Conservation (phyloP, 805 yeast genomes). For the Saturnispora quitensis region DNA sequence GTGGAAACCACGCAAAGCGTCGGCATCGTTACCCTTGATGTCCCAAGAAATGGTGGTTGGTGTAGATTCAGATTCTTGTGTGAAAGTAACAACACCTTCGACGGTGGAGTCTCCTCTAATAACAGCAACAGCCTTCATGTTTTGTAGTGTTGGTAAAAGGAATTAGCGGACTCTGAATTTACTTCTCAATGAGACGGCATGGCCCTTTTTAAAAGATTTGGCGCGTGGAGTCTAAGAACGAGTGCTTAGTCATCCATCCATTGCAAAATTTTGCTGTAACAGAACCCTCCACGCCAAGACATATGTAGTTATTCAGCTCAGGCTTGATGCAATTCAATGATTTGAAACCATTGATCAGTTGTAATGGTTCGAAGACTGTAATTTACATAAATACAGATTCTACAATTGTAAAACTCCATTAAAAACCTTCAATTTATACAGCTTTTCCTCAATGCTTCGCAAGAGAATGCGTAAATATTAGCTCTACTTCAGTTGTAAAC, state of each 20-base stretch:
- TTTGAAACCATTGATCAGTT: too few relatives aligned
- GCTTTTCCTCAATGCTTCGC: too few relatives aligned
- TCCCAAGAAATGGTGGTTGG: slow-evolving; percentile 87
- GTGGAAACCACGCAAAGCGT: slow-evolving; percentile 95
- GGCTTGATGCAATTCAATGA: too few relatives aligned
- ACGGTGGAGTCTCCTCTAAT: slow-evolving; percentile 92
- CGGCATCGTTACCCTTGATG: slow-evolving; percentile 79
- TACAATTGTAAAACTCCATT: too few relatives aligned
- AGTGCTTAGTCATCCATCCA: neutral
- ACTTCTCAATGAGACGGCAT: neutral
- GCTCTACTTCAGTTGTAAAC: too few relatives aligned
- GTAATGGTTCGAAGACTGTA: too few relatives aligned
- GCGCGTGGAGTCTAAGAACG: neutral
- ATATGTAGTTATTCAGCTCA: too few relatives aligned
- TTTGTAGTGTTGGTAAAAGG: neutral
- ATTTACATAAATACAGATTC: too few relatives aligned
- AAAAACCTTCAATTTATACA: too few relatives aligned
- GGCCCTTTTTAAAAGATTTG: neutral
- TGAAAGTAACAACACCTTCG: slow-evolving; percentile 78
- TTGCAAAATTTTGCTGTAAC: neutral
- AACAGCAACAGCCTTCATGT: slow-evolving; percentile 63
- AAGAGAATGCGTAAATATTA: too few relatives aligned
- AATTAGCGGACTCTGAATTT: neutral
- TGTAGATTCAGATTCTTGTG: slow-evolving; percentile 67
- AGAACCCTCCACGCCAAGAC: neutral